Evolutionary conservation across 106 monocot species (phyloP).

Genomic region (Allium sativum): DNA sequence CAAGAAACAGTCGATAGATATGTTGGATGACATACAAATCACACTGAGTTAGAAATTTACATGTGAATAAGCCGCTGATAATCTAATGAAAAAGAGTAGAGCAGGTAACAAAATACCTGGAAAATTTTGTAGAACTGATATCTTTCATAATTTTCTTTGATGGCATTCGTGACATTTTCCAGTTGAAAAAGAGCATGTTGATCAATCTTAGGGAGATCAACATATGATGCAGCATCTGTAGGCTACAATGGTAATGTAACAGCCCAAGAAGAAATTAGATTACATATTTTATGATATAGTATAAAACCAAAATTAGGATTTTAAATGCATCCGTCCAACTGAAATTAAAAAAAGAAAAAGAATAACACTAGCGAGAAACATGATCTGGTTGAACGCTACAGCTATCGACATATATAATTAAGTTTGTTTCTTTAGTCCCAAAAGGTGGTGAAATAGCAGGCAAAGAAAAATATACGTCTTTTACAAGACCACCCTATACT

Average conservation of each 20-base stretch:
- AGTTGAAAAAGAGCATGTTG: constrained; percentile 89
- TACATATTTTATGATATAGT: background rate
- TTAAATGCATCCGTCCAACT: background rate
- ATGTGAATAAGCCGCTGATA: background rate
- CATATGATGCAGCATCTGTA: constrained; percentile 46
- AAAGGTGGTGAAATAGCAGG: too few relatives aligned
- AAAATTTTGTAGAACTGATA: constrained; percentile 97
- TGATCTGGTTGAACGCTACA: background rate
- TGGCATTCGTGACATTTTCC: constrained; percentile 58
- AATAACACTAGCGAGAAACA: background rate
- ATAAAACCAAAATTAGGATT: background rate
- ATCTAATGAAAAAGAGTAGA: background rate
- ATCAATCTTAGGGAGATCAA: constrained; percentile 90
- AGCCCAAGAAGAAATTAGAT: background rate
- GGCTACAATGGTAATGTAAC: constrained; percentile 30
- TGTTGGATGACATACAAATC: background rate
- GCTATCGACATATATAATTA: too few relatives aligned
- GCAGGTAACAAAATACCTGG: constrained; percentile 42
- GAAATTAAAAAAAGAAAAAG: background rate
- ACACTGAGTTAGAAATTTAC: background rate
- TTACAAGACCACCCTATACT: too few relatives aligned
- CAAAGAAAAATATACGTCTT: too few relatives aligned
- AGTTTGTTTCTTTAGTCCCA: too few relatives aligned
- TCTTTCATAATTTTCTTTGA: constrained; percentile 72
- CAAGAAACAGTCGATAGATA: background rate